Percentiles rank a stretch among this genome's conserved stretches.
Conservation (phyloP, 306 rosid species). For the Crotalaria pallida region DNA sequence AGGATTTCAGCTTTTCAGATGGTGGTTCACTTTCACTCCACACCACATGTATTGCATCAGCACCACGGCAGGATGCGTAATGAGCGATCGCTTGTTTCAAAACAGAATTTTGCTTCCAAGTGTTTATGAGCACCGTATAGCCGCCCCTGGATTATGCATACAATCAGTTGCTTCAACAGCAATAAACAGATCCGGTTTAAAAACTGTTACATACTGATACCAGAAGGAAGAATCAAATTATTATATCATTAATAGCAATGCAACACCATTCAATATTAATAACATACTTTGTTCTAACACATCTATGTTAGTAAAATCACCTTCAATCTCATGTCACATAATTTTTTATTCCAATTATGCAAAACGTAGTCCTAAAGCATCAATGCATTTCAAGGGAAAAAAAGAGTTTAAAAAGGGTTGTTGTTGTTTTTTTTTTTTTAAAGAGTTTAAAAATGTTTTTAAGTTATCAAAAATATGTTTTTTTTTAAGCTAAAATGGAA, state of each 20-base stretch:
- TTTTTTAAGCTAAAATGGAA: no score
- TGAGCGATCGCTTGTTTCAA: constrained; percentile 43
- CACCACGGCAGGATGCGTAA: constrained; percentile 40
- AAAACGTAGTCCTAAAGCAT: no score
- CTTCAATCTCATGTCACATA: no score
- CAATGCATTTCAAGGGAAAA: no score
- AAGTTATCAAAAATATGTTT: no score
- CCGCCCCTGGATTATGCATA: constrained; percentile 35
- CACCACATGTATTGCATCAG: constrained; percentile 35
- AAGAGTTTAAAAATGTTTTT: no score
- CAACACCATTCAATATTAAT: neutral
- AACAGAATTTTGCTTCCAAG: constrained; percentile 48
- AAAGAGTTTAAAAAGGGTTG: no score
- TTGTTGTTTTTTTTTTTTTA: no score
- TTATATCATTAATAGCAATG: neutral
- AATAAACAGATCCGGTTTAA: neutral
- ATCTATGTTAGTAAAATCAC: no score
- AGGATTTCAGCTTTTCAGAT: constrained; percentile 27
- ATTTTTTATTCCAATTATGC: no score
- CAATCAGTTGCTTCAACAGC: neutral
- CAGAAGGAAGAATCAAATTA: neutral
- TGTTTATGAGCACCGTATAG: constrained; percentile 50
- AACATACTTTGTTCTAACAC: no score
- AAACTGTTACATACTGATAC: neutral
- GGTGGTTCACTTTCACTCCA: constrained; percentile 45